Base-by-base conservation (phyloP, 495 filamentous ascomycete genomes). In the Hyaloscypha finlandica region DNA sequence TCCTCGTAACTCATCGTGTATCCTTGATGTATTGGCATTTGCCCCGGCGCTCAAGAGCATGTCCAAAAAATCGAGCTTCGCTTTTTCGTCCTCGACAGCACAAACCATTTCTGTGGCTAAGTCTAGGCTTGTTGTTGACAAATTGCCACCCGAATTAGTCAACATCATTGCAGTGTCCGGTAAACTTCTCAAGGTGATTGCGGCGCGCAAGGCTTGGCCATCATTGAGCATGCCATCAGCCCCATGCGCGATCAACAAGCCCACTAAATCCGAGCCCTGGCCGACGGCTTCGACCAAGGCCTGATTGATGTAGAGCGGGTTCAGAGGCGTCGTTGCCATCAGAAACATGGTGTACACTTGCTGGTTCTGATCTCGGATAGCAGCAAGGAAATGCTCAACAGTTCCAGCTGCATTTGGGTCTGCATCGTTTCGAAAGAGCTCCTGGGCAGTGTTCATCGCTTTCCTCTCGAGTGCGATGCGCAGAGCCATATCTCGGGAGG, bases 361-460 rank as follows among this genome's bases (percentile, higher is more conserved):
- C 29, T 59, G 6, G 31, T 59, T 59, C 25, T 59, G 22, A 12
- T 29, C 56, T 59, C 56, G 29, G 56, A 59, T 59, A 8, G 56
- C 56, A 30, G 56, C 29, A 9, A 59, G 25, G 25, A 59, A 59
- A 59, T 59, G n/a, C 16, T 59, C 56, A 59, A 30, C 56, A 33
- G 19, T 32, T 12, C 6, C 56, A 59, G 22, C n/a, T 22, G 2
- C n/a, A 32, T 59, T 59, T 9, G 56, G 56, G 31, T 59, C 56
- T 30, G 56, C 56, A 33, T 59, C 56, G n/a, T 59, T 59, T 59
- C 56, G 19, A 22, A 59, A 59, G 56, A 59, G 56, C 56, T 59
- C 56, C 31, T 59, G 56, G 8, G 25, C 56, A 59, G 25, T 59
- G 0, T 59, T 30, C 56, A 59, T 30, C 1, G 56, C 56, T 29